Evolutionary conservation across 306 rosid species (phyloP), one percentile per base, ranked within the genome.

Genomic region (Cicer chorassanicum): DNA sequence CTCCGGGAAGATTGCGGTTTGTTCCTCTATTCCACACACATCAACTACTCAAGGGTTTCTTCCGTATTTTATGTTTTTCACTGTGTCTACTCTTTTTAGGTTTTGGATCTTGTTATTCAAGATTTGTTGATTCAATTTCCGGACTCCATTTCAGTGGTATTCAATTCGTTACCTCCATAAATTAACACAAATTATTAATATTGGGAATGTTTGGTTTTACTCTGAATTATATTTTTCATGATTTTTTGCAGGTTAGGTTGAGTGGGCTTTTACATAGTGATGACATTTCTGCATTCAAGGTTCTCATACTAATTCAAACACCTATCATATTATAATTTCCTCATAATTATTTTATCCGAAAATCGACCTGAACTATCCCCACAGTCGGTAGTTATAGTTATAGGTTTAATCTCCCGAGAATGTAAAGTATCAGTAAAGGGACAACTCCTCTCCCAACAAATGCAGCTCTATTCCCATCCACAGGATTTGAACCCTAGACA

Each of bases 281-380:
- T 48, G 98, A 94, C 75, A 83, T 77, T 79, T 83, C 89, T 9
- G 91, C 97, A 7, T 86, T 91, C 78, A 94, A 94, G 98, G 98
- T 94, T 72, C 1, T 74, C 53, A 12, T 50, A 43, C 73, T 21
- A 13, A 56, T 69, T 49, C 39, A 49, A 73, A 48, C 70, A 15
- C 1, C n/a, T 44, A n/a, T 15, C 0, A 1, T 16, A 18, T 61
- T 13, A 7, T 43, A 72, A 7, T 42, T 13, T 51, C 12, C 49
- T 19, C 15, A 3, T 29, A 29, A 29, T 34, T 46, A 10, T 55
- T 21, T 56, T 4, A 21, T 56, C 8, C 14, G 54, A 5, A 16
- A 49, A 49, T n/a, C 3, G 6, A 49, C 18, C 8, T 0, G 4
- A n/a, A 5, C 16, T 49, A n/a, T 49, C 2, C 39, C 8, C 38